These are phyloP conservation scores for Talaromyces proteolyticus DNA, from an alignment of 495 filamentous ascomycete genomes.

Conservation along the genomic window DNA sequence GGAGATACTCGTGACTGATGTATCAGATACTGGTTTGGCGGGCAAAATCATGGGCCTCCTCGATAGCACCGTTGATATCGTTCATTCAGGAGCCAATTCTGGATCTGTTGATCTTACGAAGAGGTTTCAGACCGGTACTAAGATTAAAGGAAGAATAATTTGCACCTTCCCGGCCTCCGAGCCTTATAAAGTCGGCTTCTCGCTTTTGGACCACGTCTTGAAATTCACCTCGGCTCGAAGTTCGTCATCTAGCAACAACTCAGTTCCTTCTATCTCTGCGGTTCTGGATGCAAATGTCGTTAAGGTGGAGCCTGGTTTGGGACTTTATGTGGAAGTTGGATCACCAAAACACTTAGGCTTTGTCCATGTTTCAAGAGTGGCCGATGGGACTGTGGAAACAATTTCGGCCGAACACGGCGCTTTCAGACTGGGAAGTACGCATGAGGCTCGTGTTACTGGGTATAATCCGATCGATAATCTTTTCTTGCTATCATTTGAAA, in stretches of 20 bases:
- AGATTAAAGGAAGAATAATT: conserved; percentile 79
- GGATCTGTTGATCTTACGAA: conserved; percentile 59
- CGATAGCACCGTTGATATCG: conserved; percentile 80
- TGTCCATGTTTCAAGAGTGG: conserved; percentile 86
- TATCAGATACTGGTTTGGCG: conserved; percentile 50
- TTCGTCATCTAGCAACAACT: conserved; percentile 26
- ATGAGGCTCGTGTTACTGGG: conserved; percentile 75
- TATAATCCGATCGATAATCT: conserved; percentile 84
- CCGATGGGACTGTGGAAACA: conserved; percentile 78
- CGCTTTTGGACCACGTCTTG: conserved; percentile 75
- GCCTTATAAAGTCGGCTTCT: conserved; percentile 76
- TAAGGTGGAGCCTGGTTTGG: conserved; percentile 69
- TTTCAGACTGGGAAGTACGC: conserved; percentile 69
- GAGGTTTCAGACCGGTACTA: conserved; percentile 73
- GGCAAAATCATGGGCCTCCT: conserved; percentile 92
- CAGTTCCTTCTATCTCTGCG: conserved; percentile 64
- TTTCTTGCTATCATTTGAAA: conserved; percentile 79
- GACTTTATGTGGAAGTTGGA: conserved; percentile 77
- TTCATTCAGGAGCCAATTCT: conserved; percentile 73
- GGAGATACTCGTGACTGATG: conserved; percentile 75
- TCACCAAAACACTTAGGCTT: conserved; percentile 71
- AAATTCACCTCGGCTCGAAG: conserved; percentile 48
- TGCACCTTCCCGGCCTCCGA: conserved; percentile 76
- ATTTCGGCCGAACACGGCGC: conserved; percentile 68
- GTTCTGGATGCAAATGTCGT: conserved; percentile 69